Percentiles rank a stretch among this genome's conserved stretches.
These are phyloP conservation scores for Penicillium coprophilum DNA, from an alignment of 495 filamentous ascomycete genomes.

Conservation along the genomic window DNA sequence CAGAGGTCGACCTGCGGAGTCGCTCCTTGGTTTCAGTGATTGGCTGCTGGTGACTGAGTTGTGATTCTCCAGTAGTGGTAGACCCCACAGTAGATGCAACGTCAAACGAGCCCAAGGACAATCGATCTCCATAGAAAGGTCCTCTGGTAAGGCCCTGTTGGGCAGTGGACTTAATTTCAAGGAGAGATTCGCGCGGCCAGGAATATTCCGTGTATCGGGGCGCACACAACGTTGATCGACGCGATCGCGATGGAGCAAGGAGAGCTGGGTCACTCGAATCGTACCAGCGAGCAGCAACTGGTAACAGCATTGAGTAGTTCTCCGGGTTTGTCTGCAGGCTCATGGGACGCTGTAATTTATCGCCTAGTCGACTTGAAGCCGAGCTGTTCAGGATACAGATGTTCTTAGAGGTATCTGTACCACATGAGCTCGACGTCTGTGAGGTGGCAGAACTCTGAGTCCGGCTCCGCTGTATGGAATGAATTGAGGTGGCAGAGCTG, in stretches of 20 bases:
- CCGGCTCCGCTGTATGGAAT: conserved; percentile 29
- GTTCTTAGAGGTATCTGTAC: conserved; percentile 15
- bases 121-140: conserved; percentile 17
- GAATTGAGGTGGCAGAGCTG: conserved; percentile 40
- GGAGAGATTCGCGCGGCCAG: background rate
- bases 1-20: conserved; percentile 18
- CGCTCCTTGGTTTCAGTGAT: background rate
- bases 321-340: conserved; percentile 23
- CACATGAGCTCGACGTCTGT: conserved; percentile 24
- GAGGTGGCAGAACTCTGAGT: conserved; percentile 33
- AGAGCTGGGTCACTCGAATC: conserved; percentile 16
- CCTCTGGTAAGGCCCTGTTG: conserved; percentile 7
- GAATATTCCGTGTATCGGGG: conserved; percentile 29
- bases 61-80: conserved; percentile 7
- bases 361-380: background rate
- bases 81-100: conserved; percentile 5
- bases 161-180: background rate
- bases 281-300: conserved; percentile 24
- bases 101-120: conserved; percentile 10
- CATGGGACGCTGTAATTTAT: conserved; percentile 21
- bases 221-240: conserved; percentile 30
- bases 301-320: conserved; percentile 21
- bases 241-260: conserved; percentile 9
- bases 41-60: conserved; percentile 10
- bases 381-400: conserved; percentile 1